phyloP scores from a whole-genome alignment of 805 yeast genomes.

The Suhomyces vadensis region DNA sequence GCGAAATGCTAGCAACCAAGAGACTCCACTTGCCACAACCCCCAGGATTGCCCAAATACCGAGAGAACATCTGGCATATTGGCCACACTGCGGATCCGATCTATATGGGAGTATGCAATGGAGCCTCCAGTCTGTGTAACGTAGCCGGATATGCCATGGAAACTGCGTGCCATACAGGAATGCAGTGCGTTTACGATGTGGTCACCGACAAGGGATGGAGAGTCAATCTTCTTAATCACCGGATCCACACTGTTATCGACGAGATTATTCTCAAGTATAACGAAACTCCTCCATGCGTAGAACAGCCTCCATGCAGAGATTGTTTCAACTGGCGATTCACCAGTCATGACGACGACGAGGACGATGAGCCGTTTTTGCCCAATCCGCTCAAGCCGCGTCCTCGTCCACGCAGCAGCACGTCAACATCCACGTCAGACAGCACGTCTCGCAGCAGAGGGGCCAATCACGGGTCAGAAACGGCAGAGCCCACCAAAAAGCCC shows the following conservation, averaged over 20 bases:
- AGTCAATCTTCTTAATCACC: slow-evolving; percentile 81
- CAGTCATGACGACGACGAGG: slow-evolving; percentile 44
- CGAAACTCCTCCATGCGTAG: slow-evolving; percentile 69
- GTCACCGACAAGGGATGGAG: slow-evolving; percentile 91
- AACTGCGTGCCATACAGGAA: slow-evolving; percentile 90
- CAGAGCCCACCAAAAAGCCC: not conserved
- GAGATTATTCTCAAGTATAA: slow-evolving; percentile 72
- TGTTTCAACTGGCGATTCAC: slow-evolving; percentile 88
- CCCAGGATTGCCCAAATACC: slow-evolving; percentile 77
- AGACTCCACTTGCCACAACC: slow-evolving; percentile 90
- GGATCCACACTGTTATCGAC: slow-evolving; percentile 88
- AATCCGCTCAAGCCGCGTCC: slow-evolving; percentile 35
- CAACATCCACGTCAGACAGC: not conserved
- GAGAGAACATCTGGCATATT: slow-evolving; percentile 89
- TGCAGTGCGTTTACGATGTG: slow-evolving; percentile 83
- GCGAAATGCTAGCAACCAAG: slow-evolving; percentile 78
- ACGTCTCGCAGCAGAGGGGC: not conserved
- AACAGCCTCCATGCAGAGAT: slow-evolving; percentile 83
- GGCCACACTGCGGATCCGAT: slow-evolving; percentile 98
- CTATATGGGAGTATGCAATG: slow-evolving; percentile 94
- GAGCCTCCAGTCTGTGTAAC: slow-evolving; percentile 86
- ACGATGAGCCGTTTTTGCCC: slow-evolving; percentile 39
- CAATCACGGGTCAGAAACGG: not conserved
- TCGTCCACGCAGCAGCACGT: not conserved
- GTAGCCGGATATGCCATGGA: slow-evolving; percentile 97